Percentiles rank a stretch among this genome's conserved stretches.
Conservation (phyloP, 2,329 filamentous ascomycete species). For the Neofusicoccum laricinum region DNA sequence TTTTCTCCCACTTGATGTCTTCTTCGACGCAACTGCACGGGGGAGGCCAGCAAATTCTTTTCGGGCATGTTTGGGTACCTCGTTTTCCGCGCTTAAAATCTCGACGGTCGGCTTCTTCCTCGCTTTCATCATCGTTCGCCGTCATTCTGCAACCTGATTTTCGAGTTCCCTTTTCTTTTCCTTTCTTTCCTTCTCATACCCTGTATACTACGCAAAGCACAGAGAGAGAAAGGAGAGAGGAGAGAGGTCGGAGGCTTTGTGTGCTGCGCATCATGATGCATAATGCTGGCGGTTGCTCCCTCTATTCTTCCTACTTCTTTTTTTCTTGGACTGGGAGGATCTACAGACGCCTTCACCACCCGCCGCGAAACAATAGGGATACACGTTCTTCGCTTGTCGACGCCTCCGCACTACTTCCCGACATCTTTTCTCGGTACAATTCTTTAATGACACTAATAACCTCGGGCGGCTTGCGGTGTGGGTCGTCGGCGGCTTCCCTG, state of each 20-base stretch:
- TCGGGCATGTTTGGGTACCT: conserved; percentile 15
- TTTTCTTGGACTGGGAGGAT: conserved; percentile 6
- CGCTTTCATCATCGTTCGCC: not conserved
- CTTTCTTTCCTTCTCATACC: conserved; percentile 23
- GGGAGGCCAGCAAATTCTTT: conserved; percentile 6
- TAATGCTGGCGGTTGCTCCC: conserved; percentile 9
- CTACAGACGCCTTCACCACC: not conserved
- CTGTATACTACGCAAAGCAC: conserved; percentile 28
- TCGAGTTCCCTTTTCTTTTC: conserved; percentile 16
- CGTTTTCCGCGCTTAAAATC: not conserved
- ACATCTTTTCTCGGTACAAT: conserved; percentile 12
- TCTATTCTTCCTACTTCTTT: not conserved
- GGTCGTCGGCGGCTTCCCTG: not conserved
- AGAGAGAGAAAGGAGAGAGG: conserved; percentile 4
- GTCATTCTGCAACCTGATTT: not conserved
- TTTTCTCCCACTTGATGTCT: not conserved
- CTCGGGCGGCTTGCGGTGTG: conserved; percentile 1
- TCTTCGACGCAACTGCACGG: conserved; percentile 1
- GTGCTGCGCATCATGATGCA: conserved; percentile 17
- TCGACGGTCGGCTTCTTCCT: not conserved
- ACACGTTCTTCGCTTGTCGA: conserved; percentile 12
- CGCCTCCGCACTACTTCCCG: not conserved
- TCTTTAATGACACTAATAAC: conserved; percentile 13
- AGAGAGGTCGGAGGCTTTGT: conserved; percentile 14
- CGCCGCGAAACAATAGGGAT: conserved; percentile 8